These are phyloP conservation scores for Aulographum hederae DNA, from an alignment of 2,329 filamentous ascomycete species.

Conservation along the genomic window DNA sequence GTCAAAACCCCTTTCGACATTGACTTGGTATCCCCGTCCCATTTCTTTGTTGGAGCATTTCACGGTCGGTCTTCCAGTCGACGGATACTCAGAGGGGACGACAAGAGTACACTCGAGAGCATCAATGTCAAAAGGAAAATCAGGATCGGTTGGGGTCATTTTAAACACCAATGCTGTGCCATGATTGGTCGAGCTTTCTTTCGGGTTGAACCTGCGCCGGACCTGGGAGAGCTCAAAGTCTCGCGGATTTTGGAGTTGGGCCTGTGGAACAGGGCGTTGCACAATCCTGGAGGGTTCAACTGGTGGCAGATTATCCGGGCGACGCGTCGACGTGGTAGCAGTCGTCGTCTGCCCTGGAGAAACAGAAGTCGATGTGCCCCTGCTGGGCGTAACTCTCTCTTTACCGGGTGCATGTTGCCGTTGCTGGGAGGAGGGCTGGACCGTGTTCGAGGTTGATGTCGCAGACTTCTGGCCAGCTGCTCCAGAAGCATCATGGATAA, in stretches of 20 bases:
- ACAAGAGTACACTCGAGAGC: constrained; percentile 48
- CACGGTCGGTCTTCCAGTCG: constrained; percentile 33
- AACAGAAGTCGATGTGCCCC: no score
- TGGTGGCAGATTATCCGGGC: constrained; percentile 5
- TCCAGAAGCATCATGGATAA: constrained; percentile 23
- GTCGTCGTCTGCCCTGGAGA: no score
- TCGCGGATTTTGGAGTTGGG: constrained; percentile 48
- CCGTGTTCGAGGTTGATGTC: no score
- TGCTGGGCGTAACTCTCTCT: no score
- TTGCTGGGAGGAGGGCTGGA: no score
- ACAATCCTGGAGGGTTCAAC: constrained; percentile 30
- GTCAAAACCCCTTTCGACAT: constrained; percentile 59
- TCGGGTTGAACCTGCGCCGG: constrained; percentile 42
- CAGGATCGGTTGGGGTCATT: constrained; percentile 58
- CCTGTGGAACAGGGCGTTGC: constrained; percentile 44
- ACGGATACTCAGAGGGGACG: constrained; percentile 47
- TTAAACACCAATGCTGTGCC: constrained; percentile 43
- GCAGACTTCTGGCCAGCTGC: no score
- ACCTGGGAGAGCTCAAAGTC: constrained; percentile 61
- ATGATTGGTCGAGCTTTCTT: constrained; percentile 26
- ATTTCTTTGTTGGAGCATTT: constrained; percentile 52
- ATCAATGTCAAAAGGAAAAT: constrained; percentile 64
- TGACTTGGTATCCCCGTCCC: constrained; percentile 53
- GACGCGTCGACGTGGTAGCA: no score
- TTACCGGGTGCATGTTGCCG: no score